Evolutionary conservation across 164 flowering plant genomes (phyloP).

Genomic region (Brasenia schreberi): DNA sequence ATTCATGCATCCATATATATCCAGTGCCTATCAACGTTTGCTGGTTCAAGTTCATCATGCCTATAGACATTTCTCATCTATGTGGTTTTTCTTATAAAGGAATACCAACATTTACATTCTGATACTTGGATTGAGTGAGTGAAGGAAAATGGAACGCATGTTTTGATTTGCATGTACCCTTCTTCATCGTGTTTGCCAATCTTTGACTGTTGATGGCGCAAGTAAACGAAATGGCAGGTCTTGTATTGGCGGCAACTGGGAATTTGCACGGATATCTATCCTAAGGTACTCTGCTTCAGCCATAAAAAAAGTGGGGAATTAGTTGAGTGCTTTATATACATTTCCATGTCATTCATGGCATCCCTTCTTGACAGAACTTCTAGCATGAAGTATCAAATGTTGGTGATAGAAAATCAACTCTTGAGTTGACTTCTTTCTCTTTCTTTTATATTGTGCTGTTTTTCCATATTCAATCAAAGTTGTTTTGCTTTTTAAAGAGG

Average conservation of each 20-base stretch:
- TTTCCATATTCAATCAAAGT: no score
- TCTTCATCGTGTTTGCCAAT: background rate
- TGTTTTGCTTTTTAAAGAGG: no score
- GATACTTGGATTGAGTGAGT: background rate
- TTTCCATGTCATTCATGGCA: background rate
- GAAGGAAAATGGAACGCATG: background rate
- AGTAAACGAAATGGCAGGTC: conserved; percentile 26
- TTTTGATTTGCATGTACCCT: background rate
- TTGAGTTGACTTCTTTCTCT: no score
- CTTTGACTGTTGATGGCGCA: background rate
- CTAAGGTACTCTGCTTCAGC: conserved; percentile 13
- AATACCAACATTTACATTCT: background rate
- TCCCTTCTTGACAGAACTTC: background rate
- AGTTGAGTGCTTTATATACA: background rate
- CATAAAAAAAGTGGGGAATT: background rate
- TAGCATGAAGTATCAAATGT: background rate
- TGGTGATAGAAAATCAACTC: no score
- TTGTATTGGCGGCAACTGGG: conserved; percentile 68
- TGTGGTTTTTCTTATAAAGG: background rate
- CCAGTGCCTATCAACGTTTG: no score
- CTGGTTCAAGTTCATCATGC: no score
- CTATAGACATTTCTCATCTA: no score
- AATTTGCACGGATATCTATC: conserved; percentile 37
- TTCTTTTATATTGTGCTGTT: no score
- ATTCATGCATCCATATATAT: no score